Evolutionary conservation across 257 asterid species (phyloP), one percentile per base, ranked within the genome.

Genomic region (Solanum sparsipilum): DNA sequence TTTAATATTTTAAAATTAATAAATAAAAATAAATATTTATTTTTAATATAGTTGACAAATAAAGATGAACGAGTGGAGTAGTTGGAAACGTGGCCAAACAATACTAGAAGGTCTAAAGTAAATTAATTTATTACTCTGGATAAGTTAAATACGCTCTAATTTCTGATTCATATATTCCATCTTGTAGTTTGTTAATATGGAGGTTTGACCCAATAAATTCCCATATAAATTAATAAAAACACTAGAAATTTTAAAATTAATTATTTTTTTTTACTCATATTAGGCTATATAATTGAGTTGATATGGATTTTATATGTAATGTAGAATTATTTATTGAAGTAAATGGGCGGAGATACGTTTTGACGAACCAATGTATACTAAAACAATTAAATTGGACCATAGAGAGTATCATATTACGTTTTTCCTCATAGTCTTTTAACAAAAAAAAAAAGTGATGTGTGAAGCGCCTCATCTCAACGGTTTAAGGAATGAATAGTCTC

Each of bases 401-500:
- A 3, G 4, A 34, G 79, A 34, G 44, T 18, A 72, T 72, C 41
- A 32, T 72, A 31, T 32, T 72, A 18, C 35, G 12, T n/a, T 65
- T 63, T 65, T 65, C 29, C 7, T 27, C 20, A 0, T 65, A 25
- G 10, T 63, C 15, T 63, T n/a, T 63, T 63, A 4, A 9, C 5
- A 9, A 8, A 23, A 21, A 35, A 35, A 35, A 8, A 38, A 23
- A 21, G 5, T 8, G 4, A 56, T 9, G 29, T 9, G 70, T 9
- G 15, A 23, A 63, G 6, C 2, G 31, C 0, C 13, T 9, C 3
- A 23, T 23, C 2, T 56, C 2, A 6, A 3, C 1, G 2, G 0
- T 20, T 56, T 56, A 56, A 56, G 67, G 1, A 56, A 56, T 21
- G 1, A 52, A 6, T 2, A 20, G 0, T 56, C 0, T 56, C 1